These are phyloP conservation scores for Macadamia integrifolia DNA, from an alignment of 164 flowering plant species.

Conservation along the genomic window DNA sequence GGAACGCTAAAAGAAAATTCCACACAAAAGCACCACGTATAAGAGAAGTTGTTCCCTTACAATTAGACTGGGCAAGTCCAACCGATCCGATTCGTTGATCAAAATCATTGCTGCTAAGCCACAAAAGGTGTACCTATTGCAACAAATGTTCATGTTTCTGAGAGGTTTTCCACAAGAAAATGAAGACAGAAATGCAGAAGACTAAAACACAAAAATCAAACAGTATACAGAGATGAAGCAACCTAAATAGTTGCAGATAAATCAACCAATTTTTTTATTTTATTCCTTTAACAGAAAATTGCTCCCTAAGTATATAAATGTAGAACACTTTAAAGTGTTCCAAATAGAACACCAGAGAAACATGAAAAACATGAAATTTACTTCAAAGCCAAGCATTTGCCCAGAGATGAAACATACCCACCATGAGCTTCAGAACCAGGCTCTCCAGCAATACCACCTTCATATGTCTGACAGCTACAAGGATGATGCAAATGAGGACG, in stretches of 20 bases:
- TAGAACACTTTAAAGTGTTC: too few species aligned
- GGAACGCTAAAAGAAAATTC: too few species aligned
- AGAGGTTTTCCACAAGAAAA: slow-evolving; percentile 1
- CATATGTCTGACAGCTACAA: slow-evolving; percentile 93
- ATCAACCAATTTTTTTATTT: too few species aligned
- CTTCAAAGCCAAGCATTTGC: slow-evolving; percentile 1
- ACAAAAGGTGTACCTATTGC: slow-evolving; percentile 80
- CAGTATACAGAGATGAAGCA: neutral
- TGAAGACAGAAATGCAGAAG: neutral
- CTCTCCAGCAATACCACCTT: slow-evolving; percentile 96
- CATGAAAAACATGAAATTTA: neutral
- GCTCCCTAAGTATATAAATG: too few species aligned
- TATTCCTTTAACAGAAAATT: too few species aligned
- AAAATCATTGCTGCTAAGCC: slow-evolving; percentile 88
- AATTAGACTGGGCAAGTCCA: slow-evolving; percentile 66
- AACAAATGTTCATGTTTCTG: slow-evolving; percentile 7
- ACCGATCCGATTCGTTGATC: slow-evolving; percentile 65
- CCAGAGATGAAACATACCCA: slow-evolving; percentile 63
- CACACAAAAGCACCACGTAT: neutral
- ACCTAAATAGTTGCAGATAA: neutral
- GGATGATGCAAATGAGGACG: slow-evolving; percentile 5
- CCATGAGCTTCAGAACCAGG: slow-evolving; percentile 99
- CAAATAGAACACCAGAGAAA: neutral
- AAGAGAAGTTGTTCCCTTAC: slow-evolving; percentile 46
- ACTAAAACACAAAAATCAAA: neutral